A percentile compares a stretch with the other conserved stretches of the same genome.
Evolutionary conservation across 164 flowering plant species (phyloP).

Genomic region (Saururus chinensis): DNA sequence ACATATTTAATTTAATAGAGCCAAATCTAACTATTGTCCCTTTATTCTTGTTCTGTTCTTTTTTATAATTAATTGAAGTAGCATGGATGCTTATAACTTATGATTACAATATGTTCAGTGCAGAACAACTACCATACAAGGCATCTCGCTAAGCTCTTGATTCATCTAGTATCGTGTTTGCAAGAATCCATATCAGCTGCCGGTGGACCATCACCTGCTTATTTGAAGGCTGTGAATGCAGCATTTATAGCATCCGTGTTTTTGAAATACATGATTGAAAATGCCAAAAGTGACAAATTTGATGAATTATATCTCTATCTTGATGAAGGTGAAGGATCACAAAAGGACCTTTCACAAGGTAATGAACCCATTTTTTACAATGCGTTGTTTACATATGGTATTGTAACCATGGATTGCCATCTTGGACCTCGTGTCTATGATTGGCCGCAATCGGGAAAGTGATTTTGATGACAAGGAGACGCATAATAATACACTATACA

Average conservation of each 20-base stretch:
- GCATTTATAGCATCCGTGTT: slow-evolving; percentile 67
- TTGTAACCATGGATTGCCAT: no score
- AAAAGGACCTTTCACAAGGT: slow-evolving; percentile 10
- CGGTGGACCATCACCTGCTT: slow-evolving; percentile 25
- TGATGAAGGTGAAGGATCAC: slow-evolving; percentile 52
- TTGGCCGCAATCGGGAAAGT: no score
- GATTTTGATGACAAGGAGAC: no score
- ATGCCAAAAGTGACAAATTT: slow-evolving; percentile 45
- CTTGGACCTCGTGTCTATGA: no score
- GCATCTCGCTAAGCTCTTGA: slow-evolving; percentile 85
- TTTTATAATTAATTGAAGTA: not conserved
- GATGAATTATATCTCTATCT: slow-evolving; percentile 59
- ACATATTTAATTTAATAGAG: no score
- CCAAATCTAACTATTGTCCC: not conserved
- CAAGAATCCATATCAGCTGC: slow-evolving; percentile 59
- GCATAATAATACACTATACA: no score
- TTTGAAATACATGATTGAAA: slow-evolving; percentile 76
- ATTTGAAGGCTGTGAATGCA: slow-evolving; percentile 69
- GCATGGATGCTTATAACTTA: not conserved
- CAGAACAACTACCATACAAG: slow-evolving; percentile 65
- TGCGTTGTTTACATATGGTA: no score
- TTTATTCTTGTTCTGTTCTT: not conserved
- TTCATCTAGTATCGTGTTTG: slow-evolving; percentile 70
- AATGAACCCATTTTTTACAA: no score
- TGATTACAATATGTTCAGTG: slow-evolving; percentile 35